These are phyloP conservation scores for Kwoniella heveanensis DNA, from an alignment of 768 basidiomycete species.

Conservation along the genomic window DNA sequence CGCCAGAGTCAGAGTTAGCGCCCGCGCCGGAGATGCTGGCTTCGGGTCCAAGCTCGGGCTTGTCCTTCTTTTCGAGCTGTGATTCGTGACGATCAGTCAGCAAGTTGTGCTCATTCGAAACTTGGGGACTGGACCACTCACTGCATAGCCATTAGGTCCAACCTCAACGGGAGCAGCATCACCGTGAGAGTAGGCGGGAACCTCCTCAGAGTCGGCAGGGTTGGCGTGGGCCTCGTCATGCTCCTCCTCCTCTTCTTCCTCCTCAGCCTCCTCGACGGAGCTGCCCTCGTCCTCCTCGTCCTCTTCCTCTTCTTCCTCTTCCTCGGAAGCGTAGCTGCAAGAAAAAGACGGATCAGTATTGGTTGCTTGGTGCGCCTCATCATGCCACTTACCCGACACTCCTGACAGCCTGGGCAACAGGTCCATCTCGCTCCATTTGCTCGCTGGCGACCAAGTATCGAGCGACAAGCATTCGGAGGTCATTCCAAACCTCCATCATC, in stretches of 20 bases:
- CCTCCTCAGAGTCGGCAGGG: slow-evolving; percentile 61
- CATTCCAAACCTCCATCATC: slow-evolving; percentile 99
- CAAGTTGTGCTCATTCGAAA: background rate
- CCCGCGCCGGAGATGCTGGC: slow-evolving; percentile 24
- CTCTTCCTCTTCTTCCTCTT: slow-evolving; percentile 54
- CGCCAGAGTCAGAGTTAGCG: slow-evolving; percentile 52
- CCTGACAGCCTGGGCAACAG: slow-evolving; percentile 87
- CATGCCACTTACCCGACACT: slow-evolving; percentile 71
- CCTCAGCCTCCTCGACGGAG: slow-evolving; percentile 46
- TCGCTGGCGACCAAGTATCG: slow-evolving; percentile 92
- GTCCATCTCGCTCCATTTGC: slow-evolving; percentile 86
- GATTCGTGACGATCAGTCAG: slow-evolving; percentile 6
- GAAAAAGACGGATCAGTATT: slow-evolving; percentile 16
- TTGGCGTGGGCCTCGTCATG: slow-evolving; percentile 64
- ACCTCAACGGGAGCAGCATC: slow-evolving; percentile 58
- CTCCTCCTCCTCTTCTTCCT: slow-evolving; percentile 58
- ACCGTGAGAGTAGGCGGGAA: slow-evolving; percentile 65
- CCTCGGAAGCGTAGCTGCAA: slow-evolving; percentile 63
- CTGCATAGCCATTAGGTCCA: slow-evolving; percentile 66
- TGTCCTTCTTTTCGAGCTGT: slow-evolving; percentile 61
- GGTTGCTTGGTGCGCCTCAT: too few species aligned
- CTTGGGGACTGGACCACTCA: too few species aligned
- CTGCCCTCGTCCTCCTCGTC: slow-evolving; percentile 61
- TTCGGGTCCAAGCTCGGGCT: slow-evolving; percentile 39
- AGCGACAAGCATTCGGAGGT: slow-evolving; percentile 88